These are phyloP conservation scores for Ascochyta clinopodiicola DNA, from an alignment of 2,329 filamentous ascomycete genomes.

Conservation along the genomic window DNA sequence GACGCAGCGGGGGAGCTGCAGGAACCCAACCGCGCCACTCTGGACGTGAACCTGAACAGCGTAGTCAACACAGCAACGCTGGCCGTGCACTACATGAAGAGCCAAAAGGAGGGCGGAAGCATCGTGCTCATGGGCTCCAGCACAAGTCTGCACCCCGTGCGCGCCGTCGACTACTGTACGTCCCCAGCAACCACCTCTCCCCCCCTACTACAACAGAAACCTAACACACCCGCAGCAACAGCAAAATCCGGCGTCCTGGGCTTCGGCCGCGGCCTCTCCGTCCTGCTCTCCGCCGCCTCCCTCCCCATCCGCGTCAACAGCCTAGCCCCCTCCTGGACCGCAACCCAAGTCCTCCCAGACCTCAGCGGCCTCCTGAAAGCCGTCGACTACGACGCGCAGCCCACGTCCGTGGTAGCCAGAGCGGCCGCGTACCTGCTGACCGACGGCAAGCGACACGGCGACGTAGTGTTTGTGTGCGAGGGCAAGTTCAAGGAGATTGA, in stretches of 20 bases:
- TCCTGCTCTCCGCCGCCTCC: slow-evolving; percentile 44
- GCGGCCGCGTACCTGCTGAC: slow-evolving; percentile 59
- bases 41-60: slow-evolving; percentile 61
- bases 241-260: slow-evolving; percentile 64
- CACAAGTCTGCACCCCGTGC: slow-evolving; percentile 59
- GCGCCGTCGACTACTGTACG: slow-evolving; percentile 59
- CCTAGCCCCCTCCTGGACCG: slow-evolving; percentile 63
- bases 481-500: slow-evolving; percentile 63
- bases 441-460: slow-evolving; percentile 56
- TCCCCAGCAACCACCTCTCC: slow-evolving; percentile 4
- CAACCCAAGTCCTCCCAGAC: slow-evolving; percentile 57
- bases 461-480: slow-evolving; percentile 59
- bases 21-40: slow-evolving; percentile 51
- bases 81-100: slow-evolving; percentile 59
- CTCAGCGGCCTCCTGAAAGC: slow-evolving; percentile 51
- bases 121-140: slow-evolving; percentile 62
- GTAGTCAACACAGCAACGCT: slow-evolving; percentile 59
- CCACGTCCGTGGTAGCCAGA: slow-evolving; percentile 56
- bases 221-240: slow-evolving; percentile 46
- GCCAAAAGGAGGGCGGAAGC: slow-evolving; percentile 57
- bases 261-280: slow-evolving; percentile 57
- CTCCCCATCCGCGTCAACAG: slow-evolving; percentile 63
- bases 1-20: slow-evolving; percentile 59
- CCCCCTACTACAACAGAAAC: neutral
- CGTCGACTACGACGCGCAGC: slow-evolving; percentile 48